phyloP scores from a whole-genome alignment of 2,329 filamentous ascomycete genomes.

The Pseudogymnoascus sp. region DNA sequence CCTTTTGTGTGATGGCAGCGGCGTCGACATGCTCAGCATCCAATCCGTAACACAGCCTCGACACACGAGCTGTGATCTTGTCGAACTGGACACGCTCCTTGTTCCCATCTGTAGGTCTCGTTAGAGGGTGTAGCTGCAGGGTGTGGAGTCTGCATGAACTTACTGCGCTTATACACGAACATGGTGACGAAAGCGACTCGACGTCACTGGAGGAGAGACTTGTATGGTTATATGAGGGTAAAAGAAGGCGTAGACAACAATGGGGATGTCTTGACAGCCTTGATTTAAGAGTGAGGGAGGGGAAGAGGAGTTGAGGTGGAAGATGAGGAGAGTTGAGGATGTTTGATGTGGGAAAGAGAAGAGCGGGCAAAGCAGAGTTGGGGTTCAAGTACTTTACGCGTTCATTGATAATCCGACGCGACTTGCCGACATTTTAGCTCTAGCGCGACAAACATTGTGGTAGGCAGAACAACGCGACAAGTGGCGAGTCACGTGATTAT shows the following conservation, averaged over 20 bases:
- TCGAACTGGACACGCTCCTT: slow-evolving; percentile 99
- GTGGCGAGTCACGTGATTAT: background rate
- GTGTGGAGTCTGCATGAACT: slow-evolving; percentile 16
- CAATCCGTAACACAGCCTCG: slow-evolving; percentile 92
- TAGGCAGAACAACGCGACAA: slow-evolving; percentile 7
- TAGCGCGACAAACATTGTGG: slow-evolving; percentile 9
- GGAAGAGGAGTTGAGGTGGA: background rate
- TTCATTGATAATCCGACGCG: slow-evolving; percentile 10
- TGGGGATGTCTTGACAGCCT: slow-evolving; percentile 10
- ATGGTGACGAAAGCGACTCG: slow-evolving; percentile 18
- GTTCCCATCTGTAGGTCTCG: slow-evolving; percentile 67
- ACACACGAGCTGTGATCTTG: slow-evolving; percentile 99
- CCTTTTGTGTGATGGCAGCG: slow-evolving; percentile 96
- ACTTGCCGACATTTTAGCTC: slow-evolving; percentile 5
- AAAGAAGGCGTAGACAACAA: slow-evolving; percentile 2
- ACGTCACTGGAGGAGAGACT: slow-evolving; percentile 3
- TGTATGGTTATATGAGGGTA: slow-evolving; percentile 3
- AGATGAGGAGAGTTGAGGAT: slow-evolving; percentile 8
- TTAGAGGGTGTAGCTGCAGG: slow-evolving; percentile 14
- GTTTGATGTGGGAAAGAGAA: slow-evolving; percentile 8
- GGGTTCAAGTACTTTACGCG: slow-evolving; percentile 14
- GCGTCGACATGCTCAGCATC: slow-evolving; percentile 95
- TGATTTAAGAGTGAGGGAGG: slow-evolving; percentile 16
- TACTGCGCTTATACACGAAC: slow-evolving; percentile 32
- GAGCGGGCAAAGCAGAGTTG: slow-evolving; percentile 5